phyloP scores from a whole-genome alignment of 306 rosid genomes.

The Malus asiatica region DNA sequence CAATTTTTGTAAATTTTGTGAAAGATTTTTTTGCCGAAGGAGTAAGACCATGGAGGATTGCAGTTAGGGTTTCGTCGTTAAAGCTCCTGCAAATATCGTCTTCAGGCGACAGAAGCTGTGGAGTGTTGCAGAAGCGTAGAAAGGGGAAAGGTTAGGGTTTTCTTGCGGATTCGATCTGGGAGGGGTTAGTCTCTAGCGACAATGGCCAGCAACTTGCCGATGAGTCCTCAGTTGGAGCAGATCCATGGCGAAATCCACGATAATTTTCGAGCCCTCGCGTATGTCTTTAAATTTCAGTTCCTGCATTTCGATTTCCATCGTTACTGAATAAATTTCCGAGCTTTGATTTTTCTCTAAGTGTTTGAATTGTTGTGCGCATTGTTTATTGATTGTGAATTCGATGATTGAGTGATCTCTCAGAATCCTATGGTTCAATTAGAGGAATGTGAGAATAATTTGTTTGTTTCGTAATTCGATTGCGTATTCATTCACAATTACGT shows the following conservation, averaged over 20 bases:
- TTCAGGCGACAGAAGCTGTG: background rate
- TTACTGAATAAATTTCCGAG: background rate
- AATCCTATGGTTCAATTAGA: background rate
- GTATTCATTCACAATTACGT: background rate
- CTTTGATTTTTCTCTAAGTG: background rate
- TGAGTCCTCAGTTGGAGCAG: conserved; percentile 94
- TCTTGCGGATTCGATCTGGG: background rate
- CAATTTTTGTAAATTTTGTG: background rate
- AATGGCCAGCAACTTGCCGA: conserved; percentile 71
- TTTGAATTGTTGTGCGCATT: background rate
- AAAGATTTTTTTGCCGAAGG: background rate
- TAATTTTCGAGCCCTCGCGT: conserved; percentile 85
- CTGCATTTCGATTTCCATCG: background rate
- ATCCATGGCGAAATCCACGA: conserved; percentile 97
- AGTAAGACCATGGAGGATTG: background rate
- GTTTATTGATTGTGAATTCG: background rate
- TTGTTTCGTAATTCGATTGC: background rate
- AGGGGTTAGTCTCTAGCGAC: conserved; percentile 29
- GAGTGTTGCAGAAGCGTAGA: background rate
- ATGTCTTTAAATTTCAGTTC: conserved; percentile 13
- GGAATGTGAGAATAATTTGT: background rate
- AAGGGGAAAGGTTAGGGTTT: background rate
- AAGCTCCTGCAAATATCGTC: background rate
- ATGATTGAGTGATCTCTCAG: background rate
- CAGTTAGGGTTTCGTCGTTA: conserved; percentile 2